Base-by-base conservation (phyloP, 2,329 filamentous ascomycete genomes). In the Bipolaris cookei region DNA sequence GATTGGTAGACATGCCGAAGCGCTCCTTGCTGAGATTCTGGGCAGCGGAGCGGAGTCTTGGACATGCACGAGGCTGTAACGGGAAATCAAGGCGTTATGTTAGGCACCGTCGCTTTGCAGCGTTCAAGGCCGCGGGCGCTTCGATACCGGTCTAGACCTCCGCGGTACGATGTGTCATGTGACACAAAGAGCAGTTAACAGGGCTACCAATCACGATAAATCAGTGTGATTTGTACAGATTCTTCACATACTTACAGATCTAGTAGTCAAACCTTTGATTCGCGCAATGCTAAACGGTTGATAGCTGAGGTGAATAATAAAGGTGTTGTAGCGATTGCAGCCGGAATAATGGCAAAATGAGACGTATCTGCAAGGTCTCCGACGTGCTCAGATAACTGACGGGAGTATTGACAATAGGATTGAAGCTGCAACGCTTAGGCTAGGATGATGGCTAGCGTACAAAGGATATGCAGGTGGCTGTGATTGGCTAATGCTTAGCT, bases 1-100 rank as follows among this genome's bases (percentile, higher is more conserved):
- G 32, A 23, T 48, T 20, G 14, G 25, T 38, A 20, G 30, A 34
- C 25, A 32, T 39, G 25, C 32, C 43, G 20, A 32, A 25, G 21
- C 38, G 47, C 37, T 45, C 47, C 61, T 62, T 65, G 25, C n/a
- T 42, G 23, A 28, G 13, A 37, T 37, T 45, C 11, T 34, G 16
- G 45, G 43, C 46, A 57, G 61, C 49, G 61, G 61, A 61, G 58
- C 63, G 61, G 64, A 65, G 44, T 55, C 59, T 64, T 62, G 61
- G 55, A 38, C 41, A 35, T 43, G 43, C 34, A 42, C 28, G 41
- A 48, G 23, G 37, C 30, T 41, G 45, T 28, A 43, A 47, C 8
- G 50, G 42, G 56, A n/a, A 45, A 39, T 16, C 13, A n/a, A 50
- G 6, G 30, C 20, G 47, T n/a, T 20, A 42, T 45, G 18, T 42